phyloP scores from a whole-genome alignment of 2,329 filamentous ascomycete species.

The Penicillium sp. region DNA sequence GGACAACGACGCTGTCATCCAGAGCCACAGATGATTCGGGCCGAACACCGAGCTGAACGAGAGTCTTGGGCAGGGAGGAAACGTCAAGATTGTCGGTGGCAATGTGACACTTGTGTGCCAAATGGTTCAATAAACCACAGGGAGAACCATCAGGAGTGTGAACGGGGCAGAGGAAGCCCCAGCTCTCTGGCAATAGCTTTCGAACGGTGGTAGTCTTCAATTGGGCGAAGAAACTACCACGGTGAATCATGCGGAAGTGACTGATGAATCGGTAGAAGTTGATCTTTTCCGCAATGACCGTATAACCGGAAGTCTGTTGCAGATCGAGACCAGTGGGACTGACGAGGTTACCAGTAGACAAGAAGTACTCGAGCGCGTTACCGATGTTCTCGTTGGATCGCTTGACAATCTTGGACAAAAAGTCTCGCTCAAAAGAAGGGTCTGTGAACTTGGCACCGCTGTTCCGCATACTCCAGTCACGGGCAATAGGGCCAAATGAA shows the following conservation, averaged over 20 bases:
- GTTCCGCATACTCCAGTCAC: conserved; percentile 56
- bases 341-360: conserved; percentile 91
- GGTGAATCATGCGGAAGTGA: conserved; percentile 98
- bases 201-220: conserved; percentile 95
- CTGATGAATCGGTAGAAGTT: conserved; percentile 98
- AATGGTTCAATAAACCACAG: conserved; percentile 90
- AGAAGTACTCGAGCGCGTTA: conserved; percentile 84
- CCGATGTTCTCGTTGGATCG: conserved; percentile 87
- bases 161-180: conserved; percentile 96
- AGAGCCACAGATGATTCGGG: conserved; percentile 73
- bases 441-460: conserved; percentile 65
- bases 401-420: conserved; percentile 72
- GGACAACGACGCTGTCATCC: conserved; percentile 81
- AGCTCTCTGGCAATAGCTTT: conserved; percentile 92
- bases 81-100: conserved; percentile 73
- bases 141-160: conserved; percentile 96
- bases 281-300: conserved; percentile 96
- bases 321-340: conserved; percentile 90
- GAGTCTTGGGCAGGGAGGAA: conserved; percentile 69
- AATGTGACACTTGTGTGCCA: conserved; percentile 92
- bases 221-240: conserved; percentile 98
- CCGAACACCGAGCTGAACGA: conserved; percentile 76
- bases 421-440: conserved; percentile 74
- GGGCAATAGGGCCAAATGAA: conserved; percentile 55
- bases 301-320: conserved; percentile 92